Evolutionary conservation across 768 basidiomycete genomes (phyloP).

Genomic region (Hygrocybe coccinea): DNA sequence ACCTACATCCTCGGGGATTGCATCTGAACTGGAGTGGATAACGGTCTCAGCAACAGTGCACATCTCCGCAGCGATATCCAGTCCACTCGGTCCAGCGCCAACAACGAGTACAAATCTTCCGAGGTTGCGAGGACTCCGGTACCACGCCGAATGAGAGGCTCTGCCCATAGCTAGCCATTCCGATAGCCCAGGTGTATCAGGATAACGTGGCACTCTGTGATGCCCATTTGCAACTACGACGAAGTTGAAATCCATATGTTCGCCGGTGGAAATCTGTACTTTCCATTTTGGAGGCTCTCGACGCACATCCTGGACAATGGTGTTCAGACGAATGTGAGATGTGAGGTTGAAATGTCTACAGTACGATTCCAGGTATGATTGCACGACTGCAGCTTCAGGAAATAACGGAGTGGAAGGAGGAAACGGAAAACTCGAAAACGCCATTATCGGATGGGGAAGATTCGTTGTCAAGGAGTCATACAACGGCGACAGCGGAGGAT

Average conservation of each 20-base stretch:
- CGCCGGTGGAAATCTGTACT: slow-evolving; percentile 39
- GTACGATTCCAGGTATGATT: slow-evolving; percentile 66
- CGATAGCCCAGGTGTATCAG: slow-evolving; percentile 53
- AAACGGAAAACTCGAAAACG: slow-evolving; percentile 56
- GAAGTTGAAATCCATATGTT: slow-evolving; percentile 48
- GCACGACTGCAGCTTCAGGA: slow-evolving; percentile 57
- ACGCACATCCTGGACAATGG: slow-evolving; percentile 45
- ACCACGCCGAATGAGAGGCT: slow-evolving; percentile 65
- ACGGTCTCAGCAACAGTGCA: slow-evolving; percentile 39
- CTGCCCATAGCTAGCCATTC: slow-evolving; percentile 50
- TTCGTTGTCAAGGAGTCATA: slow-evolving; percentile 84
- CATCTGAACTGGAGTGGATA: slow-evolving; percentile 50
- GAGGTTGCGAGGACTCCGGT: slow-evolving; percentile 51
- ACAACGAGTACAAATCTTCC: slow-evolving; percentile 44
- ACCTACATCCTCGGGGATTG: slow-evolving; percentile 27
- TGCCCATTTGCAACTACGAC: slow-evolving; percentile 76
- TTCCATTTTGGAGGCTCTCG: slow-evolving; percentile 46
- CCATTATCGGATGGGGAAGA: slow-evolving; percentile 75
- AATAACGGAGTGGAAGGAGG: slow-evolving; percentile 69
- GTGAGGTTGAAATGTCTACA: slow-evolving; percentile 55
- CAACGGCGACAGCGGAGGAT: slow-evolving; percentile 61
- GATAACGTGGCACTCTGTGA: slow-evolving; percentile 60
- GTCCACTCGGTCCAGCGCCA: slow-evolving; percentile 61
- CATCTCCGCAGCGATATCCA: slow-evolving; percentile 63
- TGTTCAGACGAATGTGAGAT: slow-evolving; percentile 59